phyloP scores from a whole-genome alignment of 2,329 filamentous ascomycete genomes.

The Colletotrichum spaethianum region DNA sequence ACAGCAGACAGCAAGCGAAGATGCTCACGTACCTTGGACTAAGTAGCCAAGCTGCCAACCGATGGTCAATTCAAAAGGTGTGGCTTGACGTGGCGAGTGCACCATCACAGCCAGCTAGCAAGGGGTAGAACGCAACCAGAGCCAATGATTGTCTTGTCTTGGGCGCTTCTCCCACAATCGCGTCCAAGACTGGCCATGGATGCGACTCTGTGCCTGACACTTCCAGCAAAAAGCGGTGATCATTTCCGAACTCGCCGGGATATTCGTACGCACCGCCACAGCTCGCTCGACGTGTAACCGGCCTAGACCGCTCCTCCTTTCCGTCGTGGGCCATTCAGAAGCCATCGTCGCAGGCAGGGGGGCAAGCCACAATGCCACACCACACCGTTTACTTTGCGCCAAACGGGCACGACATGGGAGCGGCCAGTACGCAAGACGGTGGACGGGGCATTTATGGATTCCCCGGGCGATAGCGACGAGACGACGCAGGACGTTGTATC shows the following conservation, averaged over 20 bases:
- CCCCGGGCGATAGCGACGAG: conserved; percentile 24
- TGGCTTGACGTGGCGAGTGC: conserved; percentile 39
- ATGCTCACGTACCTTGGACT: not conserved
- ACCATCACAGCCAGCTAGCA: not conserved
- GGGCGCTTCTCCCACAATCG: conserved; percentile 16
- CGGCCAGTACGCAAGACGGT: conserved; percentile 14
- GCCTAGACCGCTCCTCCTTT: conserved; percentile 24
- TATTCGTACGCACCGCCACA: conserved; percentile 40
- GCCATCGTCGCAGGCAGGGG: not conserved
- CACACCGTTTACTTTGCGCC: not conserved
- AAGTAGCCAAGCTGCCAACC: not conserved
- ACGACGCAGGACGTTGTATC: conserved; percentile 23
- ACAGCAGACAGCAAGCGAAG: not conserved
- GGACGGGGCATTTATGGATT: conserved; percentile 21
- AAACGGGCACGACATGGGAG: conserved; percentile 7
- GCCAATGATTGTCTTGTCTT: conserved; percentile 21
- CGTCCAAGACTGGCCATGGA: not conserved
- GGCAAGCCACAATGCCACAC: conserved; percentile 26
- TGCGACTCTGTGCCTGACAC: conserved; percentile 37
- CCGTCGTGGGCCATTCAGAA: conserved; percentile 13
- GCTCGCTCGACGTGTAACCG: not conserved
- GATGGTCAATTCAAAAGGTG: conserved; percentile 14
- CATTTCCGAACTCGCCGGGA: conserved; percentile 32
- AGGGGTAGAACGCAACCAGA: conserved; percentile 4
- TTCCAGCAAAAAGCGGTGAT: conserved; percentile 32